Evolutionary conservation across 163 green algal genomes (phyloP).

Genomic region (Scenedesmus sp.): DNA sequence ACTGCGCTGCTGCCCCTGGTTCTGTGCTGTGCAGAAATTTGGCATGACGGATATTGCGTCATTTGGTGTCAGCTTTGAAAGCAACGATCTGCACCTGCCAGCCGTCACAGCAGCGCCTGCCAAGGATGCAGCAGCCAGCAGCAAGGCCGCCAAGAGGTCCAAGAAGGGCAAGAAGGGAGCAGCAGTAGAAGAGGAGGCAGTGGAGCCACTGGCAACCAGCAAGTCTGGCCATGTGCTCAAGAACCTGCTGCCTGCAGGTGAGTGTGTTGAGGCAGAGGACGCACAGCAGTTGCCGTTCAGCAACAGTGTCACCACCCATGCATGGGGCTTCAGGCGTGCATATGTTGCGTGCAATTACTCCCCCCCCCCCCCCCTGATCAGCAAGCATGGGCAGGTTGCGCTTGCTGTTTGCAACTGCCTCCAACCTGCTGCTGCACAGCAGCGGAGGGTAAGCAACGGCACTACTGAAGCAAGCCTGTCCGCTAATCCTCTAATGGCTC

Average conservation of each 20-base stretch:
- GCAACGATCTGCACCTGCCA: slow-evolving; percentile 37
- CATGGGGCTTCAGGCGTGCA: no score
- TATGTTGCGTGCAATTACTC: no score
- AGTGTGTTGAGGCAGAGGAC: not conserved
- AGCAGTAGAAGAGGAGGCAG: slow-evolving; percentile 18
- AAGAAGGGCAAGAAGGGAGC: not conserved
- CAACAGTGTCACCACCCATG: no score
- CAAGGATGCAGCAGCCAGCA: not conserved
- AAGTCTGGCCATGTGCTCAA: slow-evolving; percentile 54
- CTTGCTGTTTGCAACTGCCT: slow-evolving; percentile 34
- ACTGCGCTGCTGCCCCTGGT: no score
- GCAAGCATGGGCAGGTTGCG: no score
- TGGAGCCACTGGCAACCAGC: not conserved
- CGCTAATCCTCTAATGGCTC: no score
- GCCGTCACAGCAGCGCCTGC: not conserved
- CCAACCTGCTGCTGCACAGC: no score
- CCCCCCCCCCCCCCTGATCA: no score
- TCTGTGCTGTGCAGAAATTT: slow-evolving; percentile 84
- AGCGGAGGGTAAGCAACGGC: no score
- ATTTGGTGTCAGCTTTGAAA: slow-evolving; percentile 80
- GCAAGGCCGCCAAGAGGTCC: slow-evolving; percentile 18
- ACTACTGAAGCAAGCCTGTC: no score
- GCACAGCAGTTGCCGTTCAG: no score
- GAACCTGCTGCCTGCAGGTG: slow-evolving; percentile 65
- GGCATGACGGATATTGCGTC: slow-evolving; percentile 90